phyloP scores from a whole-genome alignment of 495 filamentous ascomycete genomes.

The Astrothelium subdiscretum region DNA sequence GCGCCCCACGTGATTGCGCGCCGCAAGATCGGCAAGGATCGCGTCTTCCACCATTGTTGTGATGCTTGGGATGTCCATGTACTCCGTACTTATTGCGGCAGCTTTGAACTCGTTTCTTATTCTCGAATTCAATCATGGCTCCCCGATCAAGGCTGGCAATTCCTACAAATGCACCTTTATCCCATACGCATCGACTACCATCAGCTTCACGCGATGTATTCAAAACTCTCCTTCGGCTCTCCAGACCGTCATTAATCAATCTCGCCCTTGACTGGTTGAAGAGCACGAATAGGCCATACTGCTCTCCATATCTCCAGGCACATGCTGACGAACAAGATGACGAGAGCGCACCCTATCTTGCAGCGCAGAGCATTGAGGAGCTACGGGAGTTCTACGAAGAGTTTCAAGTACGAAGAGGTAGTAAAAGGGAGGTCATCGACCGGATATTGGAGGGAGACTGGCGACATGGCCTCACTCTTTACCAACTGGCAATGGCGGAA shows the following conservation, averaged over 20 bases:
- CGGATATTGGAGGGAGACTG: slow-evolving; percentile 73
- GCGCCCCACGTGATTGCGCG: neutral
- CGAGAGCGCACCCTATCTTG: slow-evolving; percentile 41
- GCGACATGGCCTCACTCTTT: slow-evolving; percentile 63
- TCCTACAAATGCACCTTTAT: slow-evolving; percentile 39
- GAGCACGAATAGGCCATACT: slow-evolving; percentile 45
- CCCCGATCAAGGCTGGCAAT: slow-evolving; percentile 33
- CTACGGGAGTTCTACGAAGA: slow-evolving; percentile 51
- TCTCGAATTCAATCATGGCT: slow-evolving; percentile 24
- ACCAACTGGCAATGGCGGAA: slow-evolving; percentile 72
- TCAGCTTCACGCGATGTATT: slow-evolving; percentile 49
- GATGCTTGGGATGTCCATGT: neutral
- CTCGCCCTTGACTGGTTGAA: slow-evolving; percentile 66
- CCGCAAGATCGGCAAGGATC: neutral
- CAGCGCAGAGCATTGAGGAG: slow-evolving; percentile 48
- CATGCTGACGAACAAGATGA: slow-evolving; percentile 28
- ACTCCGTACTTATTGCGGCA: neutral
- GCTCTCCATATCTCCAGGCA: slow-evolving; percentile 38
- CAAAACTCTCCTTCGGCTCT: slow-evolving; percentile 55
- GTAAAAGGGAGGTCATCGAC: slow-evolving; percentile 62
- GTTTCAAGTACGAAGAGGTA: slow-evolving; percentile 47
- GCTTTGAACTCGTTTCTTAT: neutral
- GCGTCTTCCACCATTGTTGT: neutral
- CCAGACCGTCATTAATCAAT: slow-evolving; percentile 55
- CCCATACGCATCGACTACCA: slow-evolving; percentile 44